These are phyloP conservation scores for Coniochaeta sp. DNA, from an alignment of 2,329 filamentous ascomycete species.

Conservation along the genomic window DNA sequence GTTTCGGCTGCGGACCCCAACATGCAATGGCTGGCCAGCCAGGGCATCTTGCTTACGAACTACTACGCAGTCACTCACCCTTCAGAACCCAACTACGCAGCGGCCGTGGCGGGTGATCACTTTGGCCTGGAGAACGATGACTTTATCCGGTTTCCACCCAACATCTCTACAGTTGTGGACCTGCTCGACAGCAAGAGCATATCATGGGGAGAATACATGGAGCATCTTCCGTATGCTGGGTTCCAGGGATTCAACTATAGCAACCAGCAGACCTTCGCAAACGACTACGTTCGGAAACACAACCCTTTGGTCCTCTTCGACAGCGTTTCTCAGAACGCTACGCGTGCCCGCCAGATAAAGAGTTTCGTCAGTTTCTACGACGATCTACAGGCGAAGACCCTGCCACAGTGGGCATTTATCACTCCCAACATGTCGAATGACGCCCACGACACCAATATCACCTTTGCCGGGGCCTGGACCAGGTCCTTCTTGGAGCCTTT, in stretches of 20 bases:
- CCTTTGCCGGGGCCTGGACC: conserved; percentile 43
- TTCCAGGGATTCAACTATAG: conserved; percentile 33
- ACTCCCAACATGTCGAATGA: conserved; percentile 59
- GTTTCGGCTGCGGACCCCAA: neutral
- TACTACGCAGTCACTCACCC: conserved; percentile 20
- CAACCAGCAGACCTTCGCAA: conserved; percentile 24
- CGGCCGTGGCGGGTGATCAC: conserved; percentile 17
- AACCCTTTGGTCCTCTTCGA: conserved; percentile 35
- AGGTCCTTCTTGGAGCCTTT: conserved; percentile 45
- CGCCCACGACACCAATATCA: conserved; percentile 51
- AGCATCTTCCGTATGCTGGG: conserved; percentile 35
- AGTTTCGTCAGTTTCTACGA: conserved; percentile 54
- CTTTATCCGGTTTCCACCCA: conserved; percentile 31
- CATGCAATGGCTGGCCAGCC: neutral
- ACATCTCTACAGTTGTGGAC: conserved; percentile 38
- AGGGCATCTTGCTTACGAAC: neutral
- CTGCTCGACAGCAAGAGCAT: conserved; percentile 31
- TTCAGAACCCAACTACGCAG: conserved; percentile 24
- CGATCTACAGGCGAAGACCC: conserved; percentile 44
- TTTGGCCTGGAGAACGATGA: conserved; percentile 40
- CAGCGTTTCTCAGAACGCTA: conserved; percentile 28
- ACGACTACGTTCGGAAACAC: conserved; percentile 33
- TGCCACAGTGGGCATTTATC: conserved; percentile 61
- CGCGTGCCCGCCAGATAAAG: conserved; percentile 50
- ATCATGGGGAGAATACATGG: conserved; percentile 37